Base-by-base conservation (phyloP, 345 rosid genomes). In the Melaleuca quinquenervia region DNA sequence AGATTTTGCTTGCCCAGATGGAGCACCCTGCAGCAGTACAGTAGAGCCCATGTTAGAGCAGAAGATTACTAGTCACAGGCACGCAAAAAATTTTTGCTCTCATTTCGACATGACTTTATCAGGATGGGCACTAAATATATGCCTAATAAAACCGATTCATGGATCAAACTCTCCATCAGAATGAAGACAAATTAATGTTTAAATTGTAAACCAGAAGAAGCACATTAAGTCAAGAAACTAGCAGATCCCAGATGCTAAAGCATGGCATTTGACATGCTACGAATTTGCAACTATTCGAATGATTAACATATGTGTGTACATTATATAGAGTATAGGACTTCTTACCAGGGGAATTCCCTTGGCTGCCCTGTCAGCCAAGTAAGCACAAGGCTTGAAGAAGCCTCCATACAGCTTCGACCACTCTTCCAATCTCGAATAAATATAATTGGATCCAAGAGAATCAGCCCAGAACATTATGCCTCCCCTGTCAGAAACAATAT, bases 381-480 rank as follows among this genome's bases (percentile, higher is more conserved):
- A 96, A 53, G 95, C 88, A 84, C 98, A 96, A 84, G 99, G 99
- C 91, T 94, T 93, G 94, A 96, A 97, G 92, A 97, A 96, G 15
- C 88, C 98, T 36, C 99, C 99, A 48, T 96, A 94, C 78, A 84
- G 14, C 85, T 91, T 94, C 3, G 96, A 89, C 99, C 99, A 97
- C 82, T 95, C 95, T 84, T 94, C 92, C 91, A 97, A 89, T 90
- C 90, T 94, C 45, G 96, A 92, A 88, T 88, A 84, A 15, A 96
- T 91, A 88, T 95, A 93, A 84, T 93, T 96, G 9, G 98, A 93
- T 83, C 98, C 98, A 2, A 93, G 85, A n/a, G 94, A 88, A 88
- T 96, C 95, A 27, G 99, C 99, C 99, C 99, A 96, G 94, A 95
- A 96, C 90, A 96, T 90, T 85, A 94, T 87, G 51, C 99, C 99